Conservation (phyloP, 139 green algal species). For the Cymbomonas tetramitiformis region DNA sequence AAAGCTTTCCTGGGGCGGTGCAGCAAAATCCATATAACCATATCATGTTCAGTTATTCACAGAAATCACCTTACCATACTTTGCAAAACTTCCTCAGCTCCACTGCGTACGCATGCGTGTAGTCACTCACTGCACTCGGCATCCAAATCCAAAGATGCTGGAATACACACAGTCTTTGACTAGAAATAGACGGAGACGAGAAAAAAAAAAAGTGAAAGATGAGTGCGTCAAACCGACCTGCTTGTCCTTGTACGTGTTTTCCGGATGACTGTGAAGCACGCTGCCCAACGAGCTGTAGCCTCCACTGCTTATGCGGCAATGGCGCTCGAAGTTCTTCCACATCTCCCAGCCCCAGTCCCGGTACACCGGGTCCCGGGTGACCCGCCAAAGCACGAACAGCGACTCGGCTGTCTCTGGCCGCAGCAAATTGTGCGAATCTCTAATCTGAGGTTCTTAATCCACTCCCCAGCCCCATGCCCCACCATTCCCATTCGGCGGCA, state of each 20-base stretch:
- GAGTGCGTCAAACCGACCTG: no score
- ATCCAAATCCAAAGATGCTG: no score
- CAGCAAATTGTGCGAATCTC: slow-evolving; percentile 39
- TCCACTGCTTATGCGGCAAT: slow-evolving; percentile 35
- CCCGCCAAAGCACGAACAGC: slow-evolving; percentile 42
- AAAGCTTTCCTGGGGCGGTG: slow-evolving; percentile 34
- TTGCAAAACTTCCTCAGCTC: slow-evolving; percentile 42
- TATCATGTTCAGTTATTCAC: no score
- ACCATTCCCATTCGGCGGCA: no score
- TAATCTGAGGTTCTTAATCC: slow-evolving; percentile 26
- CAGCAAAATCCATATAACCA: no score
- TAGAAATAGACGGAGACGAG: no score
- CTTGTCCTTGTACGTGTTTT: background rate
- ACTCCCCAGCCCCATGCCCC: no score
- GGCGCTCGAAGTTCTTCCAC: slow-evolving; percentile 44
- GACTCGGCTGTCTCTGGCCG: slow-evolving; percentile 53
- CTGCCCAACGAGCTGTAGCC: background rate
- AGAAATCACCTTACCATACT: no score
- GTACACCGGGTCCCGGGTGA: slow-evolving; percentile 40
- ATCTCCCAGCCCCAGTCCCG: slow-evolving; percentile 52
- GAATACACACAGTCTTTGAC: no score
- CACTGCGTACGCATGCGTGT: no score
- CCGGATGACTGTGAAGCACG: background rate
- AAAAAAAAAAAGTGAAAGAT: no score
- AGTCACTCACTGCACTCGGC: no score